A percentile compares a stretch with the other conserved stretches of the same genome.
Conservation (phyloP, 2,329 filamentous ascomycete species). For the Sclerotinia glacialis region DNA sequence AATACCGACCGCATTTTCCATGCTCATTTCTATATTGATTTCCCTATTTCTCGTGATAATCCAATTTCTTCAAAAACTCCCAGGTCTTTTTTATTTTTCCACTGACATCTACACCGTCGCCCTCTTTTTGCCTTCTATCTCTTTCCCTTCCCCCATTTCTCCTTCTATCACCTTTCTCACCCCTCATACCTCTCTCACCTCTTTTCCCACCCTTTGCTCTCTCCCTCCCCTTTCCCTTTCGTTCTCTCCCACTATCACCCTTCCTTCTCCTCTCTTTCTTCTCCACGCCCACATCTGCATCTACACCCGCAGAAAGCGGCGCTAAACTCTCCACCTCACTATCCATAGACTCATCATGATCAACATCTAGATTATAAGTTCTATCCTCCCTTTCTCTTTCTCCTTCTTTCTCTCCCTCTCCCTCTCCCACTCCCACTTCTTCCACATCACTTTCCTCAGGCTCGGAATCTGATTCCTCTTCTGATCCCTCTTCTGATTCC, state of each 20-base stretch:
- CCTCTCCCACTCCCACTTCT: neutral
- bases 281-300: too few relatives aligned
- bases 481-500: neutral
- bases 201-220: neutral
- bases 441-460: neutral
- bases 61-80: conserved; percentile 19
- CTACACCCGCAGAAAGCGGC: neutral
- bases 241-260: too few relatives aligned
- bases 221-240: neutral
- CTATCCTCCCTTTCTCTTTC: too few relatives aligned
- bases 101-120: neutral
- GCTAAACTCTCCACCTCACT: neutral
- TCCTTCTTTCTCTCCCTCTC: neutral
- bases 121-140: neutral
- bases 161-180: neutral
- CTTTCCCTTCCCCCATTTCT: neutral
- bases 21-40: too few relatives aligned
- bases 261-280: too few relatives aligned
- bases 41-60: conserved; percentile 18
- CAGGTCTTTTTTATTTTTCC: conserved; percentile 11
- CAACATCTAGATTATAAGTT: neutral
- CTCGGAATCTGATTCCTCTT: neutral
- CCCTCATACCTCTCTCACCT: too few relatives aligned
- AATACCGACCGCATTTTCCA: too few relatives aligned
- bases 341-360: neutral